Evolutionary conservation across 1,284 basidiomycete species (phyloP).

Genomic region (Salmacisia buchloeana): DNA sequence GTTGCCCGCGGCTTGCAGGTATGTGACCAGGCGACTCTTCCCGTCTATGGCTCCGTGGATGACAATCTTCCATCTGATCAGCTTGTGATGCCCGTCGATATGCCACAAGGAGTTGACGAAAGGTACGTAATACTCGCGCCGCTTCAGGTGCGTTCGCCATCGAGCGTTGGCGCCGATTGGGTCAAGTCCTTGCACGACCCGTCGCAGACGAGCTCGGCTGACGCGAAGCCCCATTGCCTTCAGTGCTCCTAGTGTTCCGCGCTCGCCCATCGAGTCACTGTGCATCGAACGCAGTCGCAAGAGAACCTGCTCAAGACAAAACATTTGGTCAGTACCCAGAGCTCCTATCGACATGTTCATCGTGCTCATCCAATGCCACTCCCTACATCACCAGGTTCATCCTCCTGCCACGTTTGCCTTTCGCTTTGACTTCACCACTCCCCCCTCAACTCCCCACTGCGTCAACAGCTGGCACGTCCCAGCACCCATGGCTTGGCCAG

Average conservation of each 20-base stretch:
- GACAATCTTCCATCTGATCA: constrained; percentile 57
- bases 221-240: not conserved
- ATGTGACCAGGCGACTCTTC: constrained; percentile 51
- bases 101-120: constrained; percentile 2
- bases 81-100: constrained; percentile 1
- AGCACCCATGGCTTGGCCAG: too few species aligned
- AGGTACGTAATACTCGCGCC: not conserved
- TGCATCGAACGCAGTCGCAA: not conserved
- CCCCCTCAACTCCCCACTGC: too few species aligned
- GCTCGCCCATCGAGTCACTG: not conserved
- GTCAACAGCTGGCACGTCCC: too few species aligned
- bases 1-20: constrained; percentile 51
- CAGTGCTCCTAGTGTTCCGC: not conserved
- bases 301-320: not conserved
- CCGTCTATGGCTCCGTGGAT: constrained; percentile 58
- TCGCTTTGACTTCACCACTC: too few species aligned
- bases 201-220: not conserved
- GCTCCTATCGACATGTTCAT: not conserved
- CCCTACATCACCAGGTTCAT: too few species aligned
- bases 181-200: not conserved
- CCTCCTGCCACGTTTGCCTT: too few species aligned
- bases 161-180: not conserved
- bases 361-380: not conserved
- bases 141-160: not conserved
- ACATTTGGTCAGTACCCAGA: not conserved